Evolutionary conservation across 2,329 filamentous ascomycete genomes (phyloP), one percentile per base, ranked within the genome.

Genomic region (Phyllosticta citribraziliensis): DNA sequence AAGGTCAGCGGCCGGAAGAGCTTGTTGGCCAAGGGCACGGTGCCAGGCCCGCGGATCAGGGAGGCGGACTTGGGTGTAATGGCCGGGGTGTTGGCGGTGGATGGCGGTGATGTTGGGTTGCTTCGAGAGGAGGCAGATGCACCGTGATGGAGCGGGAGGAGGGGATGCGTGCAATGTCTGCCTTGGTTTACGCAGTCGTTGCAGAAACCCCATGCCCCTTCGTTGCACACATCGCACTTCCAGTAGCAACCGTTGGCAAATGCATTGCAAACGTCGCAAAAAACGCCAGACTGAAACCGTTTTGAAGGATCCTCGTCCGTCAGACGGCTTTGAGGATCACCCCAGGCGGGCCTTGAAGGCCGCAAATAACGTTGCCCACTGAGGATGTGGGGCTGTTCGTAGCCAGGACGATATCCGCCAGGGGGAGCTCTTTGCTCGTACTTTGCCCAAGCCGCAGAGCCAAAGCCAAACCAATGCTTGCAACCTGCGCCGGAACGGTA

Each of bases 191-290:
- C 90, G 66, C 93, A 97, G 63, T 81, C 77, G 67, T 92, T 91
- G 75, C 93, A 97, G 71, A 90, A 97, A 0, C 93, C 93, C 92
- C 92, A 97, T 69, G 95, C 92, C 5, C 91, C 93, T 64, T 94
- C 86, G 67, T 96, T 96, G 75, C 93, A 97, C 25, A 81, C 73
- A 63, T 88, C 84, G 72, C 93, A 97, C 64, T 89, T 86, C 93
- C 92, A 97, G 74, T 89, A 96, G 73, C 90, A 94, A 57, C 87
- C 83, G 67, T 95, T 92, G 0, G 90, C 82, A 78, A 85, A 88
- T 0, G 82, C 78, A 19, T 82, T 78, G 71, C 93, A 97, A 55
- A 82, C 82, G 47, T 88, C 84, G 71, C 93, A 97, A 72, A 97
- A 97, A 5, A 89, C 86, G 20, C 93, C 93, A 58, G 83, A 86